Evolutionary conservation across 108 stramenopile species (phyloP).

Genomic region (Thalassiosira profunda): DNA sequence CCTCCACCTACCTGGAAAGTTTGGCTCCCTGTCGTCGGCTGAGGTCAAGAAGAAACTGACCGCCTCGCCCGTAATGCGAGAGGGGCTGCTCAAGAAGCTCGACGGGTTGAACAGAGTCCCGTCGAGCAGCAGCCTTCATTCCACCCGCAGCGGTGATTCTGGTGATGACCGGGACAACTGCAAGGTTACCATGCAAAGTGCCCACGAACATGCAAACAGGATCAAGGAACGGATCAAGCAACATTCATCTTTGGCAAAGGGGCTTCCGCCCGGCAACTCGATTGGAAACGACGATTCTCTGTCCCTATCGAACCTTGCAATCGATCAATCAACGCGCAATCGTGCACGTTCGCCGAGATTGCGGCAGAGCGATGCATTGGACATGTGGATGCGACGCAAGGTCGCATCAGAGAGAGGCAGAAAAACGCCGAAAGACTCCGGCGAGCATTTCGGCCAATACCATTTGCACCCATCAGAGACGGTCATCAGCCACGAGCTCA

Average conservation of each 20-base stretch:
- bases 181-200: slow-evolving; percentile 11
- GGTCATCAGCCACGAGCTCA: slow-evolving; percentile 24
- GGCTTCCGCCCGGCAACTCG: no score
- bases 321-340: no score
- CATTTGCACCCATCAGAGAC: slow-evolving; percentile 25
- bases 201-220: slow-evolving; percentile 13
- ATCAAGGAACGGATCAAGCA: no score
- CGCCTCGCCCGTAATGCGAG: slow-evolving; percentile 12
- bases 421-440: neutral
- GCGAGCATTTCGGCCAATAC: slow-evolving; percentile 23
- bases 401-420: no score
- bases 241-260: no score
- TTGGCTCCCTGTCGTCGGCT: slow-evolving; percentile 9
- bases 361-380: no score
- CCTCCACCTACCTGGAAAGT: slow-evolving; percentile 26
- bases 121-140: neutral
- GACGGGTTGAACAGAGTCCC: slow-evolving; percentile 19
- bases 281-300: no score
- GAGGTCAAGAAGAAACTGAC: slow-evolving; percentile 7
- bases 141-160: neutral
- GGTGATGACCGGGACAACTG: neutral
- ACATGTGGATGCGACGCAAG: no score
- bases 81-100: slow-evolving; percentile 13
- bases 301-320: no score
- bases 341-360: no score